phyloP scores from a whole-genome alignment of 768 basidiomycete species.

The Boletus reticulatus region DNA sequence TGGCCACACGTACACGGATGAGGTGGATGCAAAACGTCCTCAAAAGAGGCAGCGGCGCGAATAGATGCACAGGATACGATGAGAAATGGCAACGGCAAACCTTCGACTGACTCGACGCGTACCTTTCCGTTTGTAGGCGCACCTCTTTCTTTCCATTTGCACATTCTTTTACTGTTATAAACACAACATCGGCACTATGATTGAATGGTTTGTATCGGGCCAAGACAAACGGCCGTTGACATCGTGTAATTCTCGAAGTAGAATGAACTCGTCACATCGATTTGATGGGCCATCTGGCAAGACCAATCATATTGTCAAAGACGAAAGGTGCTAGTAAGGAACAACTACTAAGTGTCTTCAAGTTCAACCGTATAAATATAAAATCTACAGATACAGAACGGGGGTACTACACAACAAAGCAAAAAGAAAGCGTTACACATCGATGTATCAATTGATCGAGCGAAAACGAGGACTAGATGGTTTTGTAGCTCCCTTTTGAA shows the following conservation, averaged over 20 bases:
- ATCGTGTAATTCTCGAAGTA: too few species aligned
- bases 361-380: constrained; percentile 24
- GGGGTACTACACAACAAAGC: constrained; percentile 23
- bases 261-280: too few species aligned
- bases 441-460: constrained; percentile 14
- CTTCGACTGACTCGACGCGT: too few species aligned
- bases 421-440: constrained; percentile 28
- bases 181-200: constrained; percentile 69
- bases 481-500: constrained; percentile 29
- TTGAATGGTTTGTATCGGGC: constrained; percentile 57
- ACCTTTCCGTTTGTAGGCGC: too few species aligned
- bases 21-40: too few species aligned
- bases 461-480: constrained; percentile 17
- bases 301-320: not conserved
- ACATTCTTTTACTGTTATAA: constrained; percentile 23
- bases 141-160: too few species aligned
- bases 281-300: too few species aligned
- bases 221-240: not conserved
- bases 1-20: too few species aligned
- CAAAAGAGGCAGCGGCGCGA: too few species aligned
- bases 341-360: not conserved
- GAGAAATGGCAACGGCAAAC: too few species aligned
- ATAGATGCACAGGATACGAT: too few species aligned
- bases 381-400: constrained; percentile 5
- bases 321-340: not conserved